phyloP scores from a whole-genome alignment of 495 filamentous ascomycete species.

The Parathielavia hyrcaniae region DNA sequence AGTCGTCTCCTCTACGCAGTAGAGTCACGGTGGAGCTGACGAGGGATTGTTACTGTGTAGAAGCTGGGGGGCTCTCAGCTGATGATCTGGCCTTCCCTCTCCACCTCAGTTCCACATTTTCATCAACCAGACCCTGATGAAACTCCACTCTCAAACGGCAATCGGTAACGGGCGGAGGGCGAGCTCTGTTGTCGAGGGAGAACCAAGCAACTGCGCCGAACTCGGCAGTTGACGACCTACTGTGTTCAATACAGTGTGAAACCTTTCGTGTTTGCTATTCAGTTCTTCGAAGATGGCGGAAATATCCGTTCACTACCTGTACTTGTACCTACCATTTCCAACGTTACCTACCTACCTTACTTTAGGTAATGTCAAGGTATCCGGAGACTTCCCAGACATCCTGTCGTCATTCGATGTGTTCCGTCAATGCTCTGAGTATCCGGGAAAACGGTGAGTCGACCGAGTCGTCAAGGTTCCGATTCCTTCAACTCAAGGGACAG shows the following conservation, averaged over 20 bases:
- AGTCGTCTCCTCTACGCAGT: background rate
- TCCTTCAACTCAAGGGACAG: background rate
- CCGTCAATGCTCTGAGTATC: background rate
- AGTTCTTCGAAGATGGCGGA: background rate
- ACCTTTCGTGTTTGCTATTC: too few species aligned
- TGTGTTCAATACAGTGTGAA: too few species aligned
- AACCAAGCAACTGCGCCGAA: background rate
- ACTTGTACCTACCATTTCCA: too few species aligned
- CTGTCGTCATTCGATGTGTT: background rate
- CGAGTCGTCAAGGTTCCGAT: slow-evolving; percentile 8
- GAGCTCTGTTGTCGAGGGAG: background rate
- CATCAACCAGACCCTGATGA: background rate
- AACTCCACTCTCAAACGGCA: slow-evolving; percentile 9
- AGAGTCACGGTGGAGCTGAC: background rate
- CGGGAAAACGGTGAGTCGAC: slow-evolving; percentile 6
- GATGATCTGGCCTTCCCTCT: background rate
- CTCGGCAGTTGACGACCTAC: slow-evolving; percentile 8
- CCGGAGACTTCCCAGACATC: background rate
- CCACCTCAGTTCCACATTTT: background rate
- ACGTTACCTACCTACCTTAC: too few species aligned
- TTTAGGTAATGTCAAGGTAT: too few species aligned
- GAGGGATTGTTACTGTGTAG: too few species aligned
- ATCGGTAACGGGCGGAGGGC: slow-evolving; percentile 4
- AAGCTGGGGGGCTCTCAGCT: background rate
- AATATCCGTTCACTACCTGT: background rate